Evolutionary conservation across 805 yeast species (phyloP).

Genomic region (Pichia eremophila): DNA sequence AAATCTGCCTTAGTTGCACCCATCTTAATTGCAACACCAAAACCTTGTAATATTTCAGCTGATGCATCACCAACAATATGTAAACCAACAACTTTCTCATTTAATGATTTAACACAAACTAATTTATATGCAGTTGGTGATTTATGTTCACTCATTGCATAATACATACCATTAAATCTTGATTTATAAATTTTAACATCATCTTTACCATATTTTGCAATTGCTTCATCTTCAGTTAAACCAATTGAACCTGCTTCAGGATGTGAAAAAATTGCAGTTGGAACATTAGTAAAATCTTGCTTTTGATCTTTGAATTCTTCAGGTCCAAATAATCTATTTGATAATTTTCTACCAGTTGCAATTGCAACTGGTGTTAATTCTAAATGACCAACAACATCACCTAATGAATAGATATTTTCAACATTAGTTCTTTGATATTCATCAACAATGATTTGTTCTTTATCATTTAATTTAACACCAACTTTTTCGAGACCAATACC

Average conservation of each 20-base stretch:
- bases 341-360: constrained; percentile 92
- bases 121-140: constrained; percentile 83
- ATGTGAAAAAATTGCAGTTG: constrained; percentile 95
- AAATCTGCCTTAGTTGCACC: constrained; percentile 97
- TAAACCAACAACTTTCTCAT: constrained; percentile 91
- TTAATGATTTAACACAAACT: constrained; percentile 56
- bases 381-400: constrained; percentile 88
- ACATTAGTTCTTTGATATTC: constrained; percentile 80
- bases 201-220: constrained; percentile 67
- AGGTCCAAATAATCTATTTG: constrained; percentile 88
- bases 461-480: constrained; percentile 54
- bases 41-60: constrained; percentile 93
- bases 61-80: constrained; percentile 88
- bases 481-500: constrained; percentile 70
- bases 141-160: constrained; percentile 75
- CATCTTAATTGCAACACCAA: constrained; percentile 97
- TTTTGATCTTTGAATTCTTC: constrained; percentile 59
- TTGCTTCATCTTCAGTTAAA: constrained; percentile 69
- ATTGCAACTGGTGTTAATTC: constrained; percentile 98
- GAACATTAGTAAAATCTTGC: constrained; percentile 78
- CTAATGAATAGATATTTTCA: constrained; percentile 69
- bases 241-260: constrained; percentile 98
- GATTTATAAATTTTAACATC: constrained; percentile 76
- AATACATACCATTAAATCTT: constrained; percentile 85
- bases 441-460: constrained; percentile 65